A percentile compares a stretch with the other conserved stretches of the same genome.
These are phyloP conservation scores for Pestalotiopsis sp. DNA, from an alignment of 2,329 filamentous ascomycete species.

Conservation along the genomic window DNA sequence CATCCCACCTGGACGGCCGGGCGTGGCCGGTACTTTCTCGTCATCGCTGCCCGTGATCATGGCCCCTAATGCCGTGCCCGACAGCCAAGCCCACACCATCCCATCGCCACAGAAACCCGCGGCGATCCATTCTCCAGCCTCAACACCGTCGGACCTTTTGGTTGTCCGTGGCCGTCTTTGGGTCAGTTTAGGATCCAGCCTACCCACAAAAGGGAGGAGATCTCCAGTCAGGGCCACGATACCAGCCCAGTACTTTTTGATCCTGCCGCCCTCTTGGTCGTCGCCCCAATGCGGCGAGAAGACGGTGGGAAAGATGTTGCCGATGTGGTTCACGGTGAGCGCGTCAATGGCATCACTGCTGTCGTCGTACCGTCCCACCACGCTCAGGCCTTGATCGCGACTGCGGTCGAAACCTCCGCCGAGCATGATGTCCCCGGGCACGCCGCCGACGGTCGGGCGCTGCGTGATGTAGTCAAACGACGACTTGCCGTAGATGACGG, in stretches of 20 bases:
- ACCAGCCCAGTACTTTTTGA: constrained; percentile 52
- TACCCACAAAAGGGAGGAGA: constrained; percentile 51
- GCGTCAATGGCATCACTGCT: constrained; percentile 34
- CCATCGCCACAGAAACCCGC: constrained; percentile 55
- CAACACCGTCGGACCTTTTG: background rate
- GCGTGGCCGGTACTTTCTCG: constrained; percentile 26
- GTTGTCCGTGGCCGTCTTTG: constrained; percentile 17
- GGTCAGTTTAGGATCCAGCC: constrained; percentile 36
- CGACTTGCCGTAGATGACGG: constrained; percentile 42
- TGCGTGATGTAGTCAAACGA: constrained; percentile 58
- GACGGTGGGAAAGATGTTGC: constrained; percentile 43
- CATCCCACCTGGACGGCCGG: constrained; percentile 38
- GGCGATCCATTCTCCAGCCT: constrained; percentile 51
- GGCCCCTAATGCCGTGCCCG: constrained; percentile 46
- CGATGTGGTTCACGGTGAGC: constrained; percentile 39
- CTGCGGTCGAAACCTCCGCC: constrained; percentile 54
- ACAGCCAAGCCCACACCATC: constrained; percentile 57
- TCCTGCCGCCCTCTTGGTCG: constrained; percentile 22
- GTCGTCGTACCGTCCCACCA: constrained; percentile 52
- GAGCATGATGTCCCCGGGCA: constrained; percentile 51
- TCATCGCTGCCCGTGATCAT: constrained; percentile 46
- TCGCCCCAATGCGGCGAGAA: constrained; percentile 42
- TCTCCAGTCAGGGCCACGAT: constrained; percentile 52
- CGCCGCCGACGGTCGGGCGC: constrained; percentile 27
- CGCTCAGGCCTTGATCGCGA: constrained; percentile 42